Conservation (phyloP, 352 stramenopile genomes). For the Phytophthora cactorum region DNA sequence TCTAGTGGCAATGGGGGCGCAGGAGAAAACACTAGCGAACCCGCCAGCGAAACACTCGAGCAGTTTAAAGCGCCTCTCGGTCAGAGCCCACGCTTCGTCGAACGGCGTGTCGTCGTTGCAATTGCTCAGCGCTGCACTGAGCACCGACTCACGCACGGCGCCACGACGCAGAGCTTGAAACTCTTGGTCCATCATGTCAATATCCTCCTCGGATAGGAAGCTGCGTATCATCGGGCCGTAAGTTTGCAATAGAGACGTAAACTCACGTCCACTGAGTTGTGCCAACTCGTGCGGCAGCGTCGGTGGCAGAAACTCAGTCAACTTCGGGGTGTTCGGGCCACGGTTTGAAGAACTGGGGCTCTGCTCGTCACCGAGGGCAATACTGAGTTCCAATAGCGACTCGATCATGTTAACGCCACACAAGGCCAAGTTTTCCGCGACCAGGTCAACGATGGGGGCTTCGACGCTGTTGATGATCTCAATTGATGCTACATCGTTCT, state of each 20-base stretch:
- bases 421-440: slow-evolving; percentile 38
- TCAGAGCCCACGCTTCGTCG: slow-evolving; percentile 46
- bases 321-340: slow-evolving; percentile 7
- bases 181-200: slow-evolving; percentile 43
- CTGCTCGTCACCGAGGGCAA: slow-evolving; percentile 16
- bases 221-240: slow-evolving; percentile 38
- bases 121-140: slow-evolving; percentile 28
- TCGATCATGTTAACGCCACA: slow-evolving; percentile 52
- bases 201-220: slow-evolving; percentile 39
- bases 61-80: slow-evolving; percentile 43
- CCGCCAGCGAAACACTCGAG: slow-evolving; percentile 67
- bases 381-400: slow-evolving; percentile 43
- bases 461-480: slow-evolving; percentile 41
- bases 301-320: slow-evolving; percentile 40
- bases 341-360: slow-evolving; percentile 5
- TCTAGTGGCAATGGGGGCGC: slow-evolving; percentile 7
- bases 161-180: slow-evolving; percentile 36
- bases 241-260: slow-evolving; percentile 43
- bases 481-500: slow-evolving; percentile 30
- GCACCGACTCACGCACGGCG: slow-evolving; percentile 23
- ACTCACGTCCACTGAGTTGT: slow-evolving; percentile 54
- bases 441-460: slow-evolving; percentile 41
- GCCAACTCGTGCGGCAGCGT: slow-evolving; percentile 58
- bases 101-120: slow-evolving; percentile 44
- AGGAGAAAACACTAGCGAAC: slow-evolving; percentile 55